Evolutionary conservation across 2,329 filamentous ascomycete species (phyloP).

Genomic region (Byssothecium circinans): DNA sequence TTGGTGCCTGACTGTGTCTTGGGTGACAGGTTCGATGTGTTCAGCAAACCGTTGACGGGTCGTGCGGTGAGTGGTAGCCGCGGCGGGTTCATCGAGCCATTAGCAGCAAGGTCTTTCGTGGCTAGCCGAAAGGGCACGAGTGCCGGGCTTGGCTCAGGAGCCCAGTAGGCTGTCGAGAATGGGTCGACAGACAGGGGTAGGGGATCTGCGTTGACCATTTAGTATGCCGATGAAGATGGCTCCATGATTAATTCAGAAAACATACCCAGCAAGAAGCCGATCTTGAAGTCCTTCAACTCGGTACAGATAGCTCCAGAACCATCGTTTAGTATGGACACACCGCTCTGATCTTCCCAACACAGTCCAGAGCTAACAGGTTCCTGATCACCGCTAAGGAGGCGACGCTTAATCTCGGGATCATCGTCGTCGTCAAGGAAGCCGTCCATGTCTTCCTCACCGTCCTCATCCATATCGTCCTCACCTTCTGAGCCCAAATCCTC

Average conservation of each 20-base stretch:
- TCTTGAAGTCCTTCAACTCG: constrained; percentile 63
- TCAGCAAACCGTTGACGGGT: constrained; percentile 38
- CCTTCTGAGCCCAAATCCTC: constrained; percentile 67
- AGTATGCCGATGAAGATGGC: constrained; percentile 10
- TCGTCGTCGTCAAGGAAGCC: constrained; percentile 88
- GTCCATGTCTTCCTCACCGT: constrained; percentile 83
- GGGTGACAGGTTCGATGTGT: constrained; percentile 28
- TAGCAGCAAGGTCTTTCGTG: constrained; percentile 18
- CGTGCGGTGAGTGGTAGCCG: constrained; percentile 47
- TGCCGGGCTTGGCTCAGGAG: constrained; percentile 23
- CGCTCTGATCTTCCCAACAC: constrained; percentile 70
- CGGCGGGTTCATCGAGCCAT: constrained; percentile 43
- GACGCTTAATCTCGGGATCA: constrained; percentile 57
- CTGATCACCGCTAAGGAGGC: constrained; percentile 66
- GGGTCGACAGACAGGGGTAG: constrained; percentile 72
- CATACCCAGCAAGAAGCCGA: constrained; percentile 75
- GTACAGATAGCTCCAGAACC: constrained; percentile 50
- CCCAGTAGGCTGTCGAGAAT: constrained; percentile 82
- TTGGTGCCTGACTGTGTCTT: constrained; percentile 20
- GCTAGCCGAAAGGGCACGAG: constrained; percentile 12
- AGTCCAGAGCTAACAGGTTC: constrained; percentile 78
- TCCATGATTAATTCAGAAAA: constrained; percentile 6
- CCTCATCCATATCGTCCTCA: constrained; percentile 68
- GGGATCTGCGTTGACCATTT: constrained; percentile 38
- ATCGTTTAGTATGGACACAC: constrained; percentile 49